Base-by-base conservation (phyloP, 1,284 basidiomycete genomes). In the Rhizoctonia solani region DNA sequence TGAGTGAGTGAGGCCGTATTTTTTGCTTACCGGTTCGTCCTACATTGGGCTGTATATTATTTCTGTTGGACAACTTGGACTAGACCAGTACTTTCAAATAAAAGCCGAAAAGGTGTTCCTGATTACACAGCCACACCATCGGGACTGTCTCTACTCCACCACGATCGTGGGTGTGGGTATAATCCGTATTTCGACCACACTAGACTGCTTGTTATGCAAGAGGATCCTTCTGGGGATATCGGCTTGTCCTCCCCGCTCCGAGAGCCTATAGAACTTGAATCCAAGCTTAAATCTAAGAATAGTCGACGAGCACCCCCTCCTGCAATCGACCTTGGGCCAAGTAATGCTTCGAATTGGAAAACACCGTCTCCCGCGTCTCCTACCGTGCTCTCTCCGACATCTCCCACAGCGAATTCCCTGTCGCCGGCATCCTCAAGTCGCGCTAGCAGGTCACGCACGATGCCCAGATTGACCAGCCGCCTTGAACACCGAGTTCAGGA, bases 321-420 rank as follows among this genome's bases (percentile, higher is more conserved):
- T 23, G 23, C 44, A 3, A 63, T 63, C 1, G 23, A 63, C 39
- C 59, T 53, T 19, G 23, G 32, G 2, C 23, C 47, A 9, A 47
- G 25, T 16, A 41, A 53, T 25, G 47, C 59, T 13, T 25, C 59
- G 16, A 39, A 52, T 25, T 63, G 59, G 59, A 63, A 63, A 49
- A 49, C 59, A 11, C 59, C 59, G 16, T 63, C 59, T n/a, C 59
- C 59, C 30, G 49, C 47, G 21, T 63, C 59, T 52, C 59, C 59
- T n/a, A 63, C 47, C 14, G 25, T 63, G 1, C 37, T 63, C 34
- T 63, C 59, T 27, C 59, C 59, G 21, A 63, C 59, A n/a, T 63
- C 59, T 8, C 32, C 47, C n/a, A 63, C 59, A 13, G 32, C 34
- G 4, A 8, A 53, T 4, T 23, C 37, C 34, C 3, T 42, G 23